Conservation (phyloP, 345 rosid species). For the Salix dunnii region DNA sequence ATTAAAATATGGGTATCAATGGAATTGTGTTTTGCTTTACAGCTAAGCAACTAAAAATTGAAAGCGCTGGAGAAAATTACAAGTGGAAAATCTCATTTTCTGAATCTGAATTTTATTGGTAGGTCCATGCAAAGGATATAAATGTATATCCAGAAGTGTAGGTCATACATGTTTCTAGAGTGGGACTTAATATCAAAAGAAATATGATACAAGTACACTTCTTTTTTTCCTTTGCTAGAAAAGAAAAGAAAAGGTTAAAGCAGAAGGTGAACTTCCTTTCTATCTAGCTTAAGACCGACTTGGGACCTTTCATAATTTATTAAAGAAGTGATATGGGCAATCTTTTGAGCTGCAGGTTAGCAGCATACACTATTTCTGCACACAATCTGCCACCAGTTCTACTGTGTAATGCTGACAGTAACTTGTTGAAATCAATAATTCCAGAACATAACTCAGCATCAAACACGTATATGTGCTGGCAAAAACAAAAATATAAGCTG, state of each 20-base stretch:
- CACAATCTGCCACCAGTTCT: too few relatives aligned
- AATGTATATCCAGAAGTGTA: not conserved
- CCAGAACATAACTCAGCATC: too few relatives aligned
- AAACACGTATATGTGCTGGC: not conserved
- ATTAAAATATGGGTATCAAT: slow-evolving; percentile 8
- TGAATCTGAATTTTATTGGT: slow-evolving; percentile 19
- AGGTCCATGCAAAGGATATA: slow-evolving; percentile 19
- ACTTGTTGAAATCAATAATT: too few relatives aligned
- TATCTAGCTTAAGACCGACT: not conserved
- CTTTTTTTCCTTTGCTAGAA: not conserved
- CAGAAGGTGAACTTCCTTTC: not conserved
- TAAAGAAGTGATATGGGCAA: too few relatives aligned
- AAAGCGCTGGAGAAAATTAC: slow-evolving; percentile 14
- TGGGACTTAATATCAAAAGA: not conserved
- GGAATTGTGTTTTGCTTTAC: slow-evolving; percentile 23
- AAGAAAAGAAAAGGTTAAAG: not conserved
- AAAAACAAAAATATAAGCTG: not conserved
- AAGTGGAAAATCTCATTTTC: slow-evolving; percentile 28
- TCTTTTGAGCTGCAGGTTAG: too few relatives aligned
- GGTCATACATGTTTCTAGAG: not conserved
- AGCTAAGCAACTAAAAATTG: slow-evolving; percentile 19
- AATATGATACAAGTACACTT: not conserved
- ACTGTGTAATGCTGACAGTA: too few relatives aligned
- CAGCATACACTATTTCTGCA: too few relatives aligned
- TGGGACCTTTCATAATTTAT: not conserved